These are phyloP conservation scores for Saccharomyces kudriavzevii DNA, from an alignment of 805 yeast species.

Conservation along the genomic window DNA sequence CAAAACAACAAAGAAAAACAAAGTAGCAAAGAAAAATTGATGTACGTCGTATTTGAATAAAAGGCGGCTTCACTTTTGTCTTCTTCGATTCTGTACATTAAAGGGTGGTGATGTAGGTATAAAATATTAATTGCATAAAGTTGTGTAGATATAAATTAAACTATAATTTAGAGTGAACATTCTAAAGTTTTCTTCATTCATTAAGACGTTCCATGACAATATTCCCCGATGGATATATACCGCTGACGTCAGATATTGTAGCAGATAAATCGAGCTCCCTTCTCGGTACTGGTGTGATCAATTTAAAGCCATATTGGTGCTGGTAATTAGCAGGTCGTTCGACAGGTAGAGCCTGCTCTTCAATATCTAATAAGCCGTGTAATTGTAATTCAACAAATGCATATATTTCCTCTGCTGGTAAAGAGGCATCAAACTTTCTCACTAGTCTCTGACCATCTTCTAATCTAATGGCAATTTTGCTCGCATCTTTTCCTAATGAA, in stretches of 20 bases:
- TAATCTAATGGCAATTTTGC: slow-evolving; percentile 65
- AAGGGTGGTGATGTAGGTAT: neutral
- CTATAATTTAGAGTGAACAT: neutral
- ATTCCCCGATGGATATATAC: slow-evolving; percentile 59
- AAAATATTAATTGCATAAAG: slow-evolving; percentile 3
- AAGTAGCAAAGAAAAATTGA: slow-evolving; percentile 9
- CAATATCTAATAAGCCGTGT: slow-evolving; percentile 20
- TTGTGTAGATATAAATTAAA: slow-evolving; percentile 2
- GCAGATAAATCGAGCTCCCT: slow-evolving; percentile 32
- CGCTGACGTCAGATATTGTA: slow-evolving; percentile 35
- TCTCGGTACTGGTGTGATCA: slow-evolving; percentile 54
- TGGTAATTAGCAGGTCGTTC: slow-evolving; percentile 32
- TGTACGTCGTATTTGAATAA: neutral
- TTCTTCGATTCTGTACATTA: neutral
- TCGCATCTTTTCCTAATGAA: slow-evolving; percentile 26
- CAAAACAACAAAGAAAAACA: slow-evolving; percentile 4
- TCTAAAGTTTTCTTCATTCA: neutral
- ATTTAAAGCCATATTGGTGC: slow-evolving; percentile 42
- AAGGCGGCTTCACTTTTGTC: neutral
- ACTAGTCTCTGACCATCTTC: slow-evolving; percentile 53
- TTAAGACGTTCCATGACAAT: slow-evolving; percentile 40
- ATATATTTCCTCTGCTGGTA: slow-evolving; percentile 54
- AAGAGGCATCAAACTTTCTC: slow-evolving; percentile 39
- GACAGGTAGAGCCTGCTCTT: slow-evolving; percentile 14
- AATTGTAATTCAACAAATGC: slow-evolving; percentile 56